These are phyloP conservation scores for Sanghuangporus sanghuang DNA, from an alignment of 1,284 basidiomycete genomes.

Conservation along the genomic window DNA sequence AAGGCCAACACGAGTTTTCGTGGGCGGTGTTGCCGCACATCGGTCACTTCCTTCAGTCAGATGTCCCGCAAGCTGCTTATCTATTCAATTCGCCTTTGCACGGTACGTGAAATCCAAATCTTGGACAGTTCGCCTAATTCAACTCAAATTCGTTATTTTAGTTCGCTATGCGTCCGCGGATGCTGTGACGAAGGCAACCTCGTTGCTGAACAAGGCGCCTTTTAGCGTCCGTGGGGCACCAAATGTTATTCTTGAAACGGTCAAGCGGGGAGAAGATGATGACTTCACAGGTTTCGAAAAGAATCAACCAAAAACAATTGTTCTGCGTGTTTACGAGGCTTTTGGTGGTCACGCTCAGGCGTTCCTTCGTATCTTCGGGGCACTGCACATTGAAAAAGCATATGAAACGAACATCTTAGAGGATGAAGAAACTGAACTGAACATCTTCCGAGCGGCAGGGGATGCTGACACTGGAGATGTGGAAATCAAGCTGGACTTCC, in stretches of 20 bases:
- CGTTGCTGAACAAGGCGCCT: slow-evolving; percentile 34
- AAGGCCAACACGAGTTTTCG: slow-evolving; percentile 81
- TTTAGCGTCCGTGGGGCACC: slow-evolving; percentile 65
- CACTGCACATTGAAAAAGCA: slow-evolving; percentile 56
- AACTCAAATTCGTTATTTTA: slow-evolving; percentile 25
- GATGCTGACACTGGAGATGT: slow-evolving; percentile 15
- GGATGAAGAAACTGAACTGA: slow-evolving; percentile 58
- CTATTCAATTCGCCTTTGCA: slow-evolving; percentile 85
- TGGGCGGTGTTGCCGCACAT: slow-evolving; percentile 87
- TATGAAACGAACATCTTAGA: slow-evolving; percentile 80
- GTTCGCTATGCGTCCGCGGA: slow-evolving; percentile 48
- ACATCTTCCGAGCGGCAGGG: slow-evolving; percentile 31
- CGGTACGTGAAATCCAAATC: slow-evolving; percentile 34
- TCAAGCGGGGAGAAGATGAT: slow-evolving; percentile 93
- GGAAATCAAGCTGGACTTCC: slow-evolving; percentile 59
- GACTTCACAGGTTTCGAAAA: slow-evolving; percentile 40
- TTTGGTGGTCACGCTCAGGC: slow-evolving; percentile 80
- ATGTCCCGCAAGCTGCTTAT: slow-evolving; percentile 77
- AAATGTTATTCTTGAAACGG: slow-evolving; percentile 88
- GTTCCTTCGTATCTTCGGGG: slow-evolving; percentile 50
- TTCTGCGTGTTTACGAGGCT: slow-evolving; percentile 88
- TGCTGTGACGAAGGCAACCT: slow-evolving; percentile 15
- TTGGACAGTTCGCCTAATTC: background rate
- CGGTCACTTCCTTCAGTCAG: slow-evolving; percentile 81
- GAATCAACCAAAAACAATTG: slow-evolving; percentile 45